Evolutionary conservation across 768 basidiomycete genomes (phyloP), one percentile per base, ranked within the genome.

Genomic region (Russula lepida): DNA sequence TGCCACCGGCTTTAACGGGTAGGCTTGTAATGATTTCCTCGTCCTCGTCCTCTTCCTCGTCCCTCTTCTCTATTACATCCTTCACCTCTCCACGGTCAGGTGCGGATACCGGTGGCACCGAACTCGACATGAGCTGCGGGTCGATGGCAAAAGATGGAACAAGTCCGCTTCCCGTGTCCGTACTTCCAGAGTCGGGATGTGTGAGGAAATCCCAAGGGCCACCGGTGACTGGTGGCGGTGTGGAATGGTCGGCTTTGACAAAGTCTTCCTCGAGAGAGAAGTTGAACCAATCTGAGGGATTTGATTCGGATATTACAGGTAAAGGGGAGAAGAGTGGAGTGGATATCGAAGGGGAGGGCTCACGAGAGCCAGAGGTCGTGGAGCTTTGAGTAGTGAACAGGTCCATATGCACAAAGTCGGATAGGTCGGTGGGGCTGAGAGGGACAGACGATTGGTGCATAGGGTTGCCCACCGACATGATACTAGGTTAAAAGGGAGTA

Each of bases 51-150:
- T 74, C 65, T 3, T 75, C 73, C 23, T 68, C 63, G 2, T 74
- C 71, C 65, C 69, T 67, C 46, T 73, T 69, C 25, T 72, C 66
- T 19, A 67, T 69, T 2, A 58, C 59, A n/a, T 73, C 71, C 32
- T 75, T 74, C 32, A 76, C 75, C 48, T 74, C 74, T 6, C 57
- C 74, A 47, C 73, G 71, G 71, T 64, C 76, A 71, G 64, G 80
- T 69, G 62, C 72, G 58, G 69, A 71, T 64, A 74, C 72, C 3
- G 77, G 74, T 53, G 75, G 68, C 28, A 82, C 70, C 2, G 86
- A 83, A 0, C 86, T 85, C 39, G 79, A 84, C 59, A 90, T 84
- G 59, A 90, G 83, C 71, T 86, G 85, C 0, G 89, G 89, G 71
- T 92, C 86, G 69, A 92, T 91, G 52, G 77, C 74, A 30, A 80